Conservation (phyloP, 108 stramenopile genomes). For the Nitzschia putrida region DNA sequence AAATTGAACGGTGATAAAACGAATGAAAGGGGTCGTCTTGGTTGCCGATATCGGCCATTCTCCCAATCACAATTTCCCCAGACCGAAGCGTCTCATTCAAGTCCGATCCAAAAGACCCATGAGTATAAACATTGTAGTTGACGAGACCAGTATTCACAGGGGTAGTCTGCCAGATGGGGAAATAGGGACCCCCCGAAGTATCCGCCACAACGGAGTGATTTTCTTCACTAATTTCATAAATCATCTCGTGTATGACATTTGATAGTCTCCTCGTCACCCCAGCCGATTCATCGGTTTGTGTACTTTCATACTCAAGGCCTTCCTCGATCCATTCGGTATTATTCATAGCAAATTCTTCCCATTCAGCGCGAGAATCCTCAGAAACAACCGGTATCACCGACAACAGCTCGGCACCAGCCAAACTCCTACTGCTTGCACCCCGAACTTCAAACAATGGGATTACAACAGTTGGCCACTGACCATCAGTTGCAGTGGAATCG, state of each 20-base stretch:
- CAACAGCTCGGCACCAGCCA: neutral
- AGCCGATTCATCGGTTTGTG: neutral
- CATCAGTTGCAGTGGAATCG: neutral
- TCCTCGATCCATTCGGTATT: slow-evolving; percentile 9
- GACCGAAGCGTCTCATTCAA: neutral
- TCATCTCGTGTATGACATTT: neutral
- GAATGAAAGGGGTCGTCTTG: neutral
- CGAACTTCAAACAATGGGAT: slow-evolving; percentile 1
- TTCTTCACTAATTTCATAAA: neutral
- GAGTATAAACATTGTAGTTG: slow-evolving; percentile 14
- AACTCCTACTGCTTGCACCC: neutral
- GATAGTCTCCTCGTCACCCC: neutral
- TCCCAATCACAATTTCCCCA: neutral
- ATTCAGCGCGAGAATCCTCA: neutral
- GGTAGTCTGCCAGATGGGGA: slow-evolving; percentile 6
- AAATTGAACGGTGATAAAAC: neutral
- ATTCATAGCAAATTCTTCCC: neutral
- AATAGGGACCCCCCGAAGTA: neutral
- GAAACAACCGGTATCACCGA: neutral
- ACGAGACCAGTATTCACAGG: slow-evolving; percentile 1
- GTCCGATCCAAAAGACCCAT: neutral
- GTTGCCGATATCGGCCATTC: neutral
- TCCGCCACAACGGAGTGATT: neutral
- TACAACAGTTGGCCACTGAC: neutral
- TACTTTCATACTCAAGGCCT: neutral